Percentiles rank a stretch among this genome's conserved stretches.
Evolutionary conservation across 2,329 filamentous ascomycete species (phyloP).

Genomic region (Colletotrichum eleusines): DNA sequence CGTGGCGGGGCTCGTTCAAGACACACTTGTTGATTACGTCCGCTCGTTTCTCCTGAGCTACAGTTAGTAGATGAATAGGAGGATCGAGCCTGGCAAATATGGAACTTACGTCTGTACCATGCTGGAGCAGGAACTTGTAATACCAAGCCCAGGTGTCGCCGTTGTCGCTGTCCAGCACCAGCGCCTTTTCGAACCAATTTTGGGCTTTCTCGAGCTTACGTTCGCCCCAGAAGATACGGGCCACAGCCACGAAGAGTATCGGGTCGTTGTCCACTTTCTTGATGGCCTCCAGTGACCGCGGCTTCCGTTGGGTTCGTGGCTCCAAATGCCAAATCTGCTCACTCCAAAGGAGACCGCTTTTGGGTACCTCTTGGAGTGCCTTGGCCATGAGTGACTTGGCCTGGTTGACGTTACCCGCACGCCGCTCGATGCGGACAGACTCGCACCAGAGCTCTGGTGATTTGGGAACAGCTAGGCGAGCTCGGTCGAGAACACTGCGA

Average conservation of each 20-base stretch:
- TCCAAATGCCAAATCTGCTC: conserved; percentile 98
- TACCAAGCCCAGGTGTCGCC: conserved; percentile 99
- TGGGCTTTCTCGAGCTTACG: conserved; percentile 92
- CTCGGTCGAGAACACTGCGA: conserved; percentile 91
- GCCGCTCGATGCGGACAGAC: conserved; percentile 91
- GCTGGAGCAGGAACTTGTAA: conserved; percentile 90
- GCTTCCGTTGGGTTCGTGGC: conserved; percentile 89
- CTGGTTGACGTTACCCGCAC: conserved; percentile 84
- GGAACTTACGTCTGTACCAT: conserved; percentile 76
- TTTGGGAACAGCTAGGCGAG: conserved; percentile 87
- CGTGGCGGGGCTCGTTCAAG: conserved; percentile 88
- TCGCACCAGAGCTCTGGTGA: conserved; percentile 90
- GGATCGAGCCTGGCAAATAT: no score
- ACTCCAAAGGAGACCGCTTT: conserved; percentile 88
- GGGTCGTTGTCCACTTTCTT: conserved; percentile 97
- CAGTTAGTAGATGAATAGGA: conserved; percentile 3
- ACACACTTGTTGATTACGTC: conserved; percentile 87
- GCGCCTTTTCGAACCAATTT: conserved; percentile 97
- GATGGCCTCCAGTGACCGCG: conserved; percentile 91
- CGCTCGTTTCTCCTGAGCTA: conserved; percentile 77
- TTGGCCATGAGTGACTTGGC: conserved; percentile 94
- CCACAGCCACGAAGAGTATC: conserved; percentile 88
- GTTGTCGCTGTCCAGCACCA: conserved; percentile 85
- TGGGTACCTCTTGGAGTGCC: conserved; percentile 90
- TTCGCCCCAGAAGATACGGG: conserved; percentile 96